phyloP scores from a whole-genome alignment of 1,139 yeast species.

The Nakaseomyces nivariensis region DNA sequence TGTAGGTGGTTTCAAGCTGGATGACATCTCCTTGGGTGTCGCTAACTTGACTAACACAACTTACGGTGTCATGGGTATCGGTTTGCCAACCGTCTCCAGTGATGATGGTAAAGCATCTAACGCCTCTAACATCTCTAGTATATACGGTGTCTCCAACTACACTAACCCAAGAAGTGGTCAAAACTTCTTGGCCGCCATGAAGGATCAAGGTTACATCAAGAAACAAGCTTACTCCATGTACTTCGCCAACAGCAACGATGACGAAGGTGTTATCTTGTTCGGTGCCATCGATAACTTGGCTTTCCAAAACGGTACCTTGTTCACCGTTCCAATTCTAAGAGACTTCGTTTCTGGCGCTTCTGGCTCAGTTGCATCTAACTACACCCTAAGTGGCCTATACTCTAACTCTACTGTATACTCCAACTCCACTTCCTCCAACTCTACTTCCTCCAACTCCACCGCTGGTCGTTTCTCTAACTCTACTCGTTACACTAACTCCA shows the following conservation, averaged over 20 bases:
- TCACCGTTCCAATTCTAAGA: slow-evolving; percentile 33
- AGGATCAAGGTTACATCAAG: slow-evolving; percentile 29
- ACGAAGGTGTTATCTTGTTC: slow-evolving; percentile 40
- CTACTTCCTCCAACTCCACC: neutral
- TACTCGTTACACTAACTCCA: slow-evolving; percentile 7
- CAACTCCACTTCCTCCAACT: neutral
- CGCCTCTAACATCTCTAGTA: neutral
- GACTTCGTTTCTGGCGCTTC: neutral
- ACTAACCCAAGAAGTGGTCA: slow-evolving; percentile 43
- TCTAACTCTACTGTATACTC: neutral
- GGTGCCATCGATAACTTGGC: slow-evolving; percentile 51
- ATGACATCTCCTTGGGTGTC: neutral
- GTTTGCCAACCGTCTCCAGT: neutral
- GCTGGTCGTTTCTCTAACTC: neutral
- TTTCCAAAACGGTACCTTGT: slow-evolving; percentile 37
- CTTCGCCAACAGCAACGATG: slow-evolving; percentile 33
- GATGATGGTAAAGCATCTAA: neutral
- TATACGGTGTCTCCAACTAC: slow-evolving; percentile 18
- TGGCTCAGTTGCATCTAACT: neutral
- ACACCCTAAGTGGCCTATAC: neutral
- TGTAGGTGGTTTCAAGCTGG: neutral
- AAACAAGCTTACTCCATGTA: slow-evolving; percentile 46
- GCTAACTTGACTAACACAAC: neutral
- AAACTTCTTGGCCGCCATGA: slow-evolving; percentile 28
- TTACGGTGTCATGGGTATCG: slow-evolving; percentile 2